These are phyloP conservation scores for Leishmania amazonensis DNA, from an alignment of 208 protist species.

Conservation along the genomic window DNA sequence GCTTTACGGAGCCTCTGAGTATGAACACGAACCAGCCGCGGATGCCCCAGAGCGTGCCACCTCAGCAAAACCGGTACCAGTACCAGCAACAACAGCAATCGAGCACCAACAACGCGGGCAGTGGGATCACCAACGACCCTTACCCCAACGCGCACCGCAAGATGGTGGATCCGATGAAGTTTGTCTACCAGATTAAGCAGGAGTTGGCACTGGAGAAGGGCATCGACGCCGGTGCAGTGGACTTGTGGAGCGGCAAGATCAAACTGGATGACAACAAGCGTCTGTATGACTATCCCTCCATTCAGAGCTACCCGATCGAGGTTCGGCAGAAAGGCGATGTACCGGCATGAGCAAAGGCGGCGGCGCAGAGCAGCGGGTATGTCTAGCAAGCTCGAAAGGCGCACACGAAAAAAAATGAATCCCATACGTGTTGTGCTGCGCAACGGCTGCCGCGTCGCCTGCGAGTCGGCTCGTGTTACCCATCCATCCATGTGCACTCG, in stretches of 20 bases:
- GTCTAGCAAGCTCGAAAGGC: neutral
- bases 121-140: constrained; percentile 76
- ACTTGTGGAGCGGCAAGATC: constrained; percentile 88
- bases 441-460: neutral
- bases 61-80: constrained; percentile 31
- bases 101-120: constrained; percentile 51
- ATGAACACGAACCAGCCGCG: constrained; percentile 41
- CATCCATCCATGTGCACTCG: neutral
- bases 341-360: constrained; percentile 39
- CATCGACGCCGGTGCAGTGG: constrained; percentile 73
- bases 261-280: constrained; percentile 89
- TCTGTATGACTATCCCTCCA: constrained; percentile 89
- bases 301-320: constrained; percentile 91
- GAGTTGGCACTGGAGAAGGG: constrained; percentile 85
- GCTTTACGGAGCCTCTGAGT: constrained; percentile 37
- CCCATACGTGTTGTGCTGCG: neutral
- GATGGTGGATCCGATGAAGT: constrained; percentile 93
- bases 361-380: neutral
- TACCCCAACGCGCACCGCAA: constrained; percentile 90
- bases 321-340: constrained; percentile 92
- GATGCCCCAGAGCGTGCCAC: constrained; percentile 38
- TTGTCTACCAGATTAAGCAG: constrained; percentile 86
- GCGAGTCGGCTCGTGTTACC: neutral
- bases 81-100: constrained; percentile 49
- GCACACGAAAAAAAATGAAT: neutral